A percentile compares a stretch with the other conserved stretches of the same genome.
phyloP scores from a whole-genome alignment of 1,284 basidiomycete species.

The Ceratobasidium sp. region DNA sequence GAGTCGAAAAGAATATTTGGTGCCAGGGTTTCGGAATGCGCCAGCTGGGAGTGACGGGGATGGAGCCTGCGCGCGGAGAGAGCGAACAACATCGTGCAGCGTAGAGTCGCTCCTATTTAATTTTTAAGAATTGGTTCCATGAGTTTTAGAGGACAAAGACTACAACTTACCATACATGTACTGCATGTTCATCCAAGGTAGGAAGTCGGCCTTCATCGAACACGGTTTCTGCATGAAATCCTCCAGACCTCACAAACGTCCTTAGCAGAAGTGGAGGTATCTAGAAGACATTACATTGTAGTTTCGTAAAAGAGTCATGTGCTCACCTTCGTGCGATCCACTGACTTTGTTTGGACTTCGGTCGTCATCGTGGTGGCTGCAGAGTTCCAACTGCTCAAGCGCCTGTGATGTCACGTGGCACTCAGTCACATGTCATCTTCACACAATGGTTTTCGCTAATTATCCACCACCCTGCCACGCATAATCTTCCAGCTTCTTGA shows the following conservation, averaged over 20 bases:
- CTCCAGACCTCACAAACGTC: constrained; percentile 82
- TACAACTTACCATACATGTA: constrained; percentile 72
- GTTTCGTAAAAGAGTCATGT: background rate
- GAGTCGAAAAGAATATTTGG: constrained; percentile 79
- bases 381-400: too few relatives aligned
- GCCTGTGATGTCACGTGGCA: background rate
- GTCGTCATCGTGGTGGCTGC: constrained; percentile 27
- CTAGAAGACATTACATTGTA: constrained; percentile 58
- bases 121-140: background rate
- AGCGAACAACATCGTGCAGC: constrained; percentile 78
- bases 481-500: background rate
- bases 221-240: constrained; percentile 75
- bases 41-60: constrained; percentile 70
- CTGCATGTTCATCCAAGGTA: constrained; percentile 77
- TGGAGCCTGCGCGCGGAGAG: constrained; percentile 65
- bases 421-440: background rate
- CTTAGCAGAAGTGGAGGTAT: constrained; percentile 82
- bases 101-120: constrained; percentile 76
- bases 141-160: background rate
- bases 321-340: constrained; percentile 31
- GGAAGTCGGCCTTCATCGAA: constrained; percentile 81
- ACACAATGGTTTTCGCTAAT: background rate
- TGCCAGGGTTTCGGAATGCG: constrained; percentile 81
- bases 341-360: constrained; percentile 15
- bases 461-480: background rate